These are phyloP conservation scores for Verbena officinalis DNA, from an alignment of 257 asterid species.

Conservation along the genomic window DNA sequence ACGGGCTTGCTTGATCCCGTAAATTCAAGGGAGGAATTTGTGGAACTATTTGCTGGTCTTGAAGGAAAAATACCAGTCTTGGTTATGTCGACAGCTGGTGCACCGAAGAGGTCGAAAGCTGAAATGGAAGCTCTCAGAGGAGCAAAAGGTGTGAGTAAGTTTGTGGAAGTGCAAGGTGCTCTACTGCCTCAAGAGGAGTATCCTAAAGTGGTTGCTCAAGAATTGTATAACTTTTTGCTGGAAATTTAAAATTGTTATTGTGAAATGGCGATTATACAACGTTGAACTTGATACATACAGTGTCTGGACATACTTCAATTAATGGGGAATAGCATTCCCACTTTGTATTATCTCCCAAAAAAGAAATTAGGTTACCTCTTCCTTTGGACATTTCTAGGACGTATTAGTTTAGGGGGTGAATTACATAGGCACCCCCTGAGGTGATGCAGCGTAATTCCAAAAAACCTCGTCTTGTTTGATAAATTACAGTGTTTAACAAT, in stretches of 20 bases:
- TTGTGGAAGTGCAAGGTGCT: slow-evolving; percentile 82
- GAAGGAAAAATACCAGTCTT: slow-evolving; percentile 66
- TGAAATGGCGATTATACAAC: slow-evolving; percentile 9
- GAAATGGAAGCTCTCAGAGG: slow-evolving; percentile 94
- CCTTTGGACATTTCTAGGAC: too few relatives aligned
- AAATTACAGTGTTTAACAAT: too few relatives aligned
- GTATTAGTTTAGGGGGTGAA: too few relatives aligned
- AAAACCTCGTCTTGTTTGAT: too few relatives aligned
- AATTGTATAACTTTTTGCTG: slow-evolving; percentile 62
- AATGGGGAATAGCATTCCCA: not conserved
- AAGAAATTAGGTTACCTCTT: too few relatives aligned
- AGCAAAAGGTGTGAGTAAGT: slow-evolving; percentile 76
- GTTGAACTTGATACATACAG: slow-evolving; percentile 14
- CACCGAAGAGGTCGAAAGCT: slow-evolving; percentile 95
- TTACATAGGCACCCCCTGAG: too few relatives aligned
- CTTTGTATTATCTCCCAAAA: slow-evolving; percentile 3
- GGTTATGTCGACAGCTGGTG: slow-evolving; percentile 60
- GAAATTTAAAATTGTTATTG: slow-evolving; percentile 38
- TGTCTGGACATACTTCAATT: not conserved
- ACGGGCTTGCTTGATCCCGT: slow-evolving; percentile 96
- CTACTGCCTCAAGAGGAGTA: slow-evolving; percentile 96
- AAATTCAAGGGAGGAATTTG: slow-evolving; percentile 73
- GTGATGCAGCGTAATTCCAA: too few relatives aligned
- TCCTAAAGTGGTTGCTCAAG: slow-evolving; percentile 76
- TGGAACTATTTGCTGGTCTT: slow-evolving; percentile 65